Evolutionary conservation across 75 land plant genomes (phyloP).

Genomic region (Selaginella moellendorffii): DNA sequence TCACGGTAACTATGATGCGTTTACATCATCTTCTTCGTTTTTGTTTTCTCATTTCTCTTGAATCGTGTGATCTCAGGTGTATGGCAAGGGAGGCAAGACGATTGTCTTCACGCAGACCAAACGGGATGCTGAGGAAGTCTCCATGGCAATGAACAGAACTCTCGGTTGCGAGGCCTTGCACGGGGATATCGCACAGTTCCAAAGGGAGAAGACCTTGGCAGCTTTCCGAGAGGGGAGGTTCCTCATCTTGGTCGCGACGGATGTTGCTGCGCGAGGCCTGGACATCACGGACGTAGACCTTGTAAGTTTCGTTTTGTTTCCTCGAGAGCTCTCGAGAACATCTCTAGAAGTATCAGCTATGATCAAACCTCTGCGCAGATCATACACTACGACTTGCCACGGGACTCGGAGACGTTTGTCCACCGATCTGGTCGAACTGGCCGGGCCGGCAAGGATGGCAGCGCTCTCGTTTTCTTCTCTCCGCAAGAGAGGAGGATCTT

Average conservation of each 20-base stretch:
- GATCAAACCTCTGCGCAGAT: conserved; percentile 30
- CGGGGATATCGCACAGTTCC: conserved; percentile 1
- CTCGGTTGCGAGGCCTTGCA: conserved; percentile 4
- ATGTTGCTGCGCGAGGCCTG: conserved; percentile 97
- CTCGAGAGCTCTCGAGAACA: not conserved
- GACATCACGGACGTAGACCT: conserved; percentile 95
- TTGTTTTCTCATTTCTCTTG: not conserved
- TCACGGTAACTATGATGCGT: conserved; percentile 25
- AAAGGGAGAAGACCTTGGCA: conserved; percentile 1
- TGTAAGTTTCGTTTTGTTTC: conserved; percentile 23
- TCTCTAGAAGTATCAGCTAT: not conserved
- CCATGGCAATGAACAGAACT: conserved; percentile 6
- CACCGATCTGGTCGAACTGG: conserved; percentile 6
- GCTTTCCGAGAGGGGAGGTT: conserved; percentile 2
- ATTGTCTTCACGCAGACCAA: conserved; percentile 32
- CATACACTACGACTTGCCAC: conserved; percentile 88
- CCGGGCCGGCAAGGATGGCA: conserved; percentile 2
- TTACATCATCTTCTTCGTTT: not conserved
- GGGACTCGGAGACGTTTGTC: conserved; percentile 91
- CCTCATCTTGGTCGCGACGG: conserved; percentile 71
- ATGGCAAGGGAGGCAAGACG: conserved; percentile 89
- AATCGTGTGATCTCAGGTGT: conserved; percentile 30
- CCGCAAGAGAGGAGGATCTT: not conserved
- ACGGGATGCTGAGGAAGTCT: conserved; percentile 1
- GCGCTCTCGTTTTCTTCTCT: not conserved